Conservation (phyloP, 2,329 filamentous ascomycete species). For the Sporothrix luriei region DNA sequence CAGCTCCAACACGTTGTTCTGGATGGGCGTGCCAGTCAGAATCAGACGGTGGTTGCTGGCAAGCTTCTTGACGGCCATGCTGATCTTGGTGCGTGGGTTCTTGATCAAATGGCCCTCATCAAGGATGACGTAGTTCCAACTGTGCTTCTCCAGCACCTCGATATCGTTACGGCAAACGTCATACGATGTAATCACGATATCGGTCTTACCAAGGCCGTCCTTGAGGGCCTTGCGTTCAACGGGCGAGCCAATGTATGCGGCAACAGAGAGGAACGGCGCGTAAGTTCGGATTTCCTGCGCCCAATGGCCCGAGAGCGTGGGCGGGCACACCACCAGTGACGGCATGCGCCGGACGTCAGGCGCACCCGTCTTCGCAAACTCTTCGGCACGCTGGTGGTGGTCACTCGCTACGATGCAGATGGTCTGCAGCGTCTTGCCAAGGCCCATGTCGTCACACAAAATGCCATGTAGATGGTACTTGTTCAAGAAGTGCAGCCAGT, state of each 20-base stretch:
- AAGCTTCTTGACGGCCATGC: slow-evolving; percentile 85
- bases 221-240: slow-evolving; percentile 74
- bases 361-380: slow-evolving; percentile 79
- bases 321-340: slow-evolving; percentile 93
- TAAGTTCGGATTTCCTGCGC: slow-evolving; percentile 96
- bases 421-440: slow-evolving; percentile 96
- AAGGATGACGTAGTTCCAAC: slow-evolving; percentile 93
- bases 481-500: slow-evolving; percentile 98
- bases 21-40: slow-evolving; percentile 93
- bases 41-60: slow-evolving; percentile 93
- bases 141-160: slow-evolving; percentile 79
- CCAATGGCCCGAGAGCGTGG: slow-evolving; percentile 96
- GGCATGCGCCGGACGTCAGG: slow-evolving; percentile 78
- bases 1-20: slow-evolving; percentile 94
- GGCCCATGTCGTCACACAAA: slow-evolving; percentile 98
- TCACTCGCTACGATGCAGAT: slow-evolving; percentile 98
- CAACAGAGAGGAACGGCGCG: slow-evolving; percentile 86
- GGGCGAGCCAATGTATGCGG: slow-evolving; percentile 89
- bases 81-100: slow-evolving; percentile 96
- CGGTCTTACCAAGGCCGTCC: slow-evolving; percentile 71
- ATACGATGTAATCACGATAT: slow-evolving; percentile 96
- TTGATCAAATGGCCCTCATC: slow-evolving; percentile 99
- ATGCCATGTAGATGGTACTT: slow-evolving; percentile 97
- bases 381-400: slow-evolving; percentile 88
- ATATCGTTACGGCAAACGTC: slow-evolving; percentile 96